Base-by-base conservation (phyloP, 371 early-diverging fungal species). In the Rhizopus stolonifer region DNA sequence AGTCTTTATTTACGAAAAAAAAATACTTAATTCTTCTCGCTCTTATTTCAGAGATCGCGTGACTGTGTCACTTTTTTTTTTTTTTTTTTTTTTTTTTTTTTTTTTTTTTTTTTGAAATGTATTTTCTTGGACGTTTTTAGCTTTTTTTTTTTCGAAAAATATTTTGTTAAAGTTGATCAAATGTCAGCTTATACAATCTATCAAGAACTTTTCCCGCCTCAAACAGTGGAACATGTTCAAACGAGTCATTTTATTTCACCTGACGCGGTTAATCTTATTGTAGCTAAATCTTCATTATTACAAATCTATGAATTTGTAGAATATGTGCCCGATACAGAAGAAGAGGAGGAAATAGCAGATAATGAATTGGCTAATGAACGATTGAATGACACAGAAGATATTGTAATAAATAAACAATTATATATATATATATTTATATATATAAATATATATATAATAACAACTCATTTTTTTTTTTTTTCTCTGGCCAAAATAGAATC, bases 221-320 rank as follows among this genome's bases (percentile, higher is more conserved):
- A 91, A 60, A 82, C 83, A 6, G 85, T 93, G 21, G 92, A 92
- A 61, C 79, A 82, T 50, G 84, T 82, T 24, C 83, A 85, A 51
- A 79, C 81, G 45, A 85, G 87, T 40, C 80, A 85, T 44, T 90
- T 95, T 60, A 88, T 87, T 4, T 71, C 82, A 7, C 81, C 91
- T 0, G 77, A 82, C 32, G 81, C 80, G 18, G 70, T 72, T 36
- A 92, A 95, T 74, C 69, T 94, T 17, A 81, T 90, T 34, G 83
- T 95, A 17, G 86, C 89, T 3, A 86, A 85, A 45, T 81, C 83
- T 17, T 84, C 81, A 2, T 60, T 91, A n/a, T 74, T 95, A 40
- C 89, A 93, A 67, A 77, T 94, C 49, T 94, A 88, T 74, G 80
- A 76, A 52, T 87, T 92, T 50, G 71, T 82, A 14, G 85, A 90